Evolutionary conservation across 352 stramenopile species (phyloP).

Genomic region (Halophytophthora polymorphica): DNA sequence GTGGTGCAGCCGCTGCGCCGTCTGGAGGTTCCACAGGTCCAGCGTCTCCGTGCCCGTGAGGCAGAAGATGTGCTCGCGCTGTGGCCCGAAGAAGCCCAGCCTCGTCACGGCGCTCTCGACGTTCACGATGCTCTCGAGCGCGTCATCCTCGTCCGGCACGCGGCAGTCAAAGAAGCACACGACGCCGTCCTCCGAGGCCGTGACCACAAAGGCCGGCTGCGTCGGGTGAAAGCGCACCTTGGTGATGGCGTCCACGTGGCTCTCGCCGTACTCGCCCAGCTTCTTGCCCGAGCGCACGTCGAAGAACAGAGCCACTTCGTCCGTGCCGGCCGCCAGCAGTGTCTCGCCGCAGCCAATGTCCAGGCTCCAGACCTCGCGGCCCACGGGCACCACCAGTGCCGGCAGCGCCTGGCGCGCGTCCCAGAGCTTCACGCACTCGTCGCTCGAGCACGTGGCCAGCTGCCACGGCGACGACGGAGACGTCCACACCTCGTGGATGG

Average conservation of each 20-base stretch:
- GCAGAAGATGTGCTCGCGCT: conserved; percentile 81
- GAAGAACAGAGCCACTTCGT: conserved; percentile 80
- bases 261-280: conserved; percentile 84
- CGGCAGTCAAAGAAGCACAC: conserved; percentile 89
- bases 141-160: conserved; percentile 84
- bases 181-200: conserved; percentile 88
- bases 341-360: conserved; percentile 74
- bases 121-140: conserved; percentile 88
- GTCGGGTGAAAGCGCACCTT: conserved; percentile 85
- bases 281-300: conserved; percentile 68
- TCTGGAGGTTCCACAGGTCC: conserved; percentile 88
- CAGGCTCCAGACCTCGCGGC: conserved; percentile 78
- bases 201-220: conserved; percentile 74
- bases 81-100: conserved; percentile 84
- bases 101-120: conserved; percentile 87
- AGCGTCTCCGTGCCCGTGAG: conserved; percentile 88
- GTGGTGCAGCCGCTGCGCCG: conserved; percentile 77
- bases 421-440: conserved; percentile 86
- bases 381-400: conserved; percentile 58
- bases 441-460: conserved; percentile 80
- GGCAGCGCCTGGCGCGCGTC: conserved; percentile 58
- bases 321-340: conserved; percentile 65
- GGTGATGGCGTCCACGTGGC: conserved; percentile 87
- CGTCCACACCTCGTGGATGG: conserved; percentile 82
- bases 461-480: conserved; percentile 58